Percentiles rank a stretch among this genome's conserved stretches.
These are phyloP conservation scores for Sequoia sempervirens DNA, from an alignment of 75 land plant genomes.

Conservation along the genomic window DNA sequence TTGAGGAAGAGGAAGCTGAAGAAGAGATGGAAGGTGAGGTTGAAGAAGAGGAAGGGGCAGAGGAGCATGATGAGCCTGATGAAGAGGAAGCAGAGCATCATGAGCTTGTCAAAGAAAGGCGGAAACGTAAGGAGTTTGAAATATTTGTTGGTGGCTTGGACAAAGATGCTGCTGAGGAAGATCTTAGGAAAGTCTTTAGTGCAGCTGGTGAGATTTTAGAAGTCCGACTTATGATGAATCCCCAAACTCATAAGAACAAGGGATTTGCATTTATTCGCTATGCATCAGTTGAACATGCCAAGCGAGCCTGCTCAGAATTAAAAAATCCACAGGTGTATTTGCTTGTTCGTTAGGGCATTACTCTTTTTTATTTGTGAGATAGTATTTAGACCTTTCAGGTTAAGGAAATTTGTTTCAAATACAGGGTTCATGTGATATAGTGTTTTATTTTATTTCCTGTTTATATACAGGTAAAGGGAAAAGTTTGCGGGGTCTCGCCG, in stretches of 20 bases:
- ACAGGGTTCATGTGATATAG: background rate
- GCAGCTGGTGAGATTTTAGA: conserved; percentile 52
- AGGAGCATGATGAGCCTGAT: conserved; percentile 10
- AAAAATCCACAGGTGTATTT: conserved; percentile 15
- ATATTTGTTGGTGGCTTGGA: conserved; percentile 62
- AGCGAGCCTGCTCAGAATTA: conserved; percentile 36
- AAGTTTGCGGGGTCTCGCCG: conserved; percentile 46
- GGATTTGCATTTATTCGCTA: conserved; percentile 66
- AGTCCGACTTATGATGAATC: conserved; percentile 37
- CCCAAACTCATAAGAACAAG: conserved; percentile 44
- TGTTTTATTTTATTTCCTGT: background rate
- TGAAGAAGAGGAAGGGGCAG: conserved; percentile 13
- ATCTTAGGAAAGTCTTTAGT: conserved; percentile 40
- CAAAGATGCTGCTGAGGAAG: conserved; percentile 52
- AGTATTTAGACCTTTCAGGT: background rate
- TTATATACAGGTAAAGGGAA: conserved; percentile 40
- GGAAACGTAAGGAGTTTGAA: conserved; percentile 37
- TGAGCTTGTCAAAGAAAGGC: conserved; percentile 26
- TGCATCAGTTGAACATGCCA: conserved; percentile 47
- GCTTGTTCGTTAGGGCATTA: background rate
- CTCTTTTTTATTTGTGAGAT: background rate
- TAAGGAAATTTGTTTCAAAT: background rate
- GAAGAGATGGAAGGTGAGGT: conserved; percentile 28
- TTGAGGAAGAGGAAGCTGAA: conserved; percentile 18
- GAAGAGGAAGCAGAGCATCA: conserved; percentile 13